Percentiles rank a stretch among this genome's conserved stretches.
Conservation (phyloP, 2,329 filamentous ascomycete species). For the Aspergillus sp. region DNA sequence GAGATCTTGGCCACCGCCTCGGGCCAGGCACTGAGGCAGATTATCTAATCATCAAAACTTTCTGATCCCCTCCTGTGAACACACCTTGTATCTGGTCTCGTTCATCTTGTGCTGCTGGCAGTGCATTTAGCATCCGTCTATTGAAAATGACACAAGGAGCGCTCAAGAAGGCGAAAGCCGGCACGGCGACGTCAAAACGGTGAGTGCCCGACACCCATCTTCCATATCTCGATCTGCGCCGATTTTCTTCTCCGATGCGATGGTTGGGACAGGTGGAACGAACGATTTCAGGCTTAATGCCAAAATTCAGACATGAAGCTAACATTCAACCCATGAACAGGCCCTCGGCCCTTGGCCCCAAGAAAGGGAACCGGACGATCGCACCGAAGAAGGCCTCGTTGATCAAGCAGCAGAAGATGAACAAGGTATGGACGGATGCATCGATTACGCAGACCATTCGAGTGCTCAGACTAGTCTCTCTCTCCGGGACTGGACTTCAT, state of each 20-base stretch:
- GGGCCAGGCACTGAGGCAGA: not conserved
- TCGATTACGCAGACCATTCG: not conserved
- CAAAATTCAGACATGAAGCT: not conserved
- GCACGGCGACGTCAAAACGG: constrained; percentile 39
- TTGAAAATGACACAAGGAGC: constrained; percentile 27
- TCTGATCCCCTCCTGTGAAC: not conserved
- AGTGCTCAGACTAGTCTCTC: too few relatives aligned
- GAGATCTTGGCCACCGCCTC: not conserved
- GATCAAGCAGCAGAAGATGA: constrained; percentile 65
- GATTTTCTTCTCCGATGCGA: not conserved
- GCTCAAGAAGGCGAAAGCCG: constrained; percentile 48
- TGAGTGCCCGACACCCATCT: constrained; percentile 27
- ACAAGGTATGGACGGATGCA: constrained; percentile 53
- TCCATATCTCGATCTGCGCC: not conserved
- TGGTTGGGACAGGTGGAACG: too few relatives aligned
- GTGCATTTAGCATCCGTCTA: not conserved
- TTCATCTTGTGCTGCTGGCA: constrained; percentile 9
- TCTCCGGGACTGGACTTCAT: too few relatives aligned
- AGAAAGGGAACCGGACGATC: constrained; percentile 65
- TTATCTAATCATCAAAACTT: not conserved
- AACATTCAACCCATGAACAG: constrained; percentile 17
- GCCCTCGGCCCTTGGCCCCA: constrained; percentile 49
- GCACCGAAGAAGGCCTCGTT: constrained; percentile 68
- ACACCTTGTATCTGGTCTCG: not conserved
- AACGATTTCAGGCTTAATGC: too few relatives aligned